Percentiles rank a stretch among this genome's conserved stretches.
Conservation (phyloP, 176 grass and related monocot genomes). For the Metroxylon sagu region DNA sequence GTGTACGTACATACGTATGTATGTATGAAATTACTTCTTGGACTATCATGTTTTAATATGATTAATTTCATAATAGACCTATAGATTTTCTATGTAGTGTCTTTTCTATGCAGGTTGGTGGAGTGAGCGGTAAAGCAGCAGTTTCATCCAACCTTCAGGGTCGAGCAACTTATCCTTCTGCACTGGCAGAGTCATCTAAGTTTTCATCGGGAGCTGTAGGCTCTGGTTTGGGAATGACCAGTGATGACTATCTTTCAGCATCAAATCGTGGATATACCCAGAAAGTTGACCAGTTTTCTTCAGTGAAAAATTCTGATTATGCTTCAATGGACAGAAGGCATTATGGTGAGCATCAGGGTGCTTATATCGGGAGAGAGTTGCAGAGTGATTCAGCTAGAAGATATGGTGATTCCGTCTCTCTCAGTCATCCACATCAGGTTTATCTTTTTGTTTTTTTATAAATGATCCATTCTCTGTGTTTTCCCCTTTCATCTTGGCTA, state of each 20-base stretch:
- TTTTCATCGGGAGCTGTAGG: constrained; percentile 49
- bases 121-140: constrained; percentile 56
- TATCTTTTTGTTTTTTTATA: constrained; percentile 4
- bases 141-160: constrained; percentile 51
- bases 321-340: constrained; percentile 62
- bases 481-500: constrained; percentile 1
- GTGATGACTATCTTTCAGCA: constrained; percentile 75
- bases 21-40: too few relatives aligned
- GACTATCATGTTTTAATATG: too few relatives aligned
- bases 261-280: constrained; percentile 63
- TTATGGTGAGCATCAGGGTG: constrained; percentile 61
- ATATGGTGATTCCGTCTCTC: constrained; percentile 64
- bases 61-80: too few relatives aligned
- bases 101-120: constrained; percentile 44
- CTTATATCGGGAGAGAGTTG: constrained; percentile 68
- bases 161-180: constrained; percentile 43
- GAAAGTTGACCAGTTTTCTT: constrained; percentile 53
- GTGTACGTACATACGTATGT: too few relatives aligned
- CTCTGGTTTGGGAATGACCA: constrained; percentile 45
- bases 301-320: constrained; percentile 47
- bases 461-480: background rate
- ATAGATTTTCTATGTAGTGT: background rate
- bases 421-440: constrained; percentile 41
- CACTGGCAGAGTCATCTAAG: constrained; percentile 43
- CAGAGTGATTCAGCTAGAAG: constrained; percentile 76